phyloP scores from a whole-genome alignment of 768 basidiomycete species.

The Cystobasidium ongulense region DNA sequence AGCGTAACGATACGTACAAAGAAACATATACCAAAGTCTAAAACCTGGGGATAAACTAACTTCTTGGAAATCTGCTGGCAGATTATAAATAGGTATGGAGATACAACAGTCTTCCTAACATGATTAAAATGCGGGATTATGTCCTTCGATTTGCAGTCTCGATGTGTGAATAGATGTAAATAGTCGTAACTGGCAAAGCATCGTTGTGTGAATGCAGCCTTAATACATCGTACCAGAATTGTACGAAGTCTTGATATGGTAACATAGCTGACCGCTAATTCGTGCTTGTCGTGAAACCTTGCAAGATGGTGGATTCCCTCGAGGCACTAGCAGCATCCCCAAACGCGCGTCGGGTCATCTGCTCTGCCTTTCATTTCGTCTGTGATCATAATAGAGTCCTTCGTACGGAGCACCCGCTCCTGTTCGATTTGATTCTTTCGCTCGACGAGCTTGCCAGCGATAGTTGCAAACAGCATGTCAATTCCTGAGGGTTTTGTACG shows the following conservation, averaged over 20 bases:
- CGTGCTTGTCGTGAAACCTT: no score
- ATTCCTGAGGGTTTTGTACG: constrained; percentile 54
- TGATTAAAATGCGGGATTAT: no score
- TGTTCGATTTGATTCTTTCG: constrained; percentile 69
- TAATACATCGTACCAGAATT: no score
- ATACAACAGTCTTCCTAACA: no score
- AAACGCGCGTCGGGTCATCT: constrained; percentile 6
- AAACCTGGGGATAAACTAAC: not conserved
- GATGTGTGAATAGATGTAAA: no score
- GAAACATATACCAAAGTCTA: not conserved
- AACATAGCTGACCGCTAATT: no score
- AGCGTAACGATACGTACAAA: not conserved
- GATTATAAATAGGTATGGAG: no score
- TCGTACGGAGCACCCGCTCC: constrained; percentile 68
- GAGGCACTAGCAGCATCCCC: constrained; percentile 24
- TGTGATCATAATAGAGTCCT: constrained; percentile 69
- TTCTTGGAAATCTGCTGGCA: no score
- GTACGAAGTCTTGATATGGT: no score
- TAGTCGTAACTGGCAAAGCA: no score
- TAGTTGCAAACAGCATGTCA: constrained; percentile 64
- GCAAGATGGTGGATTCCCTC: not conserved
- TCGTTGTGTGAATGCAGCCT: no score
- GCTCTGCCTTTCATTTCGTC: constrained; percentile 29
- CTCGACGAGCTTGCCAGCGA: constrained; percentile 70
- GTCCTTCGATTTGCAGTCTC: no score